Conservation (phyloP, 2,329 filamentous ascomycete genomes). For the Aspergillus sp. region DNA sequence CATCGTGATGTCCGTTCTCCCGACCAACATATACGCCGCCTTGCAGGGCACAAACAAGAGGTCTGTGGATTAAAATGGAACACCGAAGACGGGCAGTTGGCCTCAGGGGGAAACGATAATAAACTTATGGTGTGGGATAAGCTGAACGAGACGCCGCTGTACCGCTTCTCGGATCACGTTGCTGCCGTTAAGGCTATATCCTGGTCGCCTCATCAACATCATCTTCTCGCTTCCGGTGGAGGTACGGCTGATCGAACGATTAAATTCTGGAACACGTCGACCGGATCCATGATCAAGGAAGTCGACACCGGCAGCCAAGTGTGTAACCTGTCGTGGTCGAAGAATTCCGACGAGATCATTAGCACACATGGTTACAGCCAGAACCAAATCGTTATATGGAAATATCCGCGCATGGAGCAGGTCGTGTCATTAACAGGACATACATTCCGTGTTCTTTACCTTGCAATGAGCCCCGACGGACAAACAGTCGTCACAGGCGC, state of each 20-base stretch:
- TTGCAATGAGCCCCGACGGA: constrained; percentile 96
- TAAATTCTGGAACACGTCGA: constrained; percentile 94
- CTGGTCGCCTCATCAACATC: constrained; percentile 94
- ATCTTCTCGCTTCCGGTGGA: constrained; percentile 88
- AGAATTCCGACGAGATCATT: constrained; percentile 95
- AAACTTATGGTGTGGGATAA: constrained; percentile 99
- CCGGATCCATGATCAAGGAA: constrained; percentile 73
- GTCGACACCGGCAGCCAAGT: constrained; percentile 96
- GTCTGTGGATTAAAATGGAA: constrained; percentile 98
- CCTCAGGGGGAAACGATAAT: constrained; percentile 96
- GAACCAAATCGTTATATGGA: constrained; percentile 99
- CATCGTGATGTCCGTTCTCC: constrained; percentile 92
- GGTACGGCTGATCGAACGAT: constrained; percentile 94
- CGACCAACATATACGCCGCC: constrained; percentile 78
- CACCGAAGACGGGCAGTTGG: constrained; percentile 86
- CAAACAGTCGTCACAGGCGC: constrained; percentile 91
- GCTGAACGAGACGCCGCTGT: constrained; percentile 81
- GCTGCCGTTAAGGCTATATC: constrained; percentile 96
- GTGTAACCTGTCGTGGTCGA: constrained; percentile 96
- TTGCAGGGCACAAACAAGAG: constrained; percentile 95
- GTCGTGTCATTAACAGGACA: constrained; percentile 92
- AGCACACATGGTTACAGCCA: constrained; percentile 96
- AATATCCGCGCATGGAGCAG: constrained; percentile 96
- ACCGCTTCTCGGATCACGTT: constrained; percentile 90
- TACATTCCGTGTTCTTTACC: constrained; percentile 90